Evolutionary conservation across 352 stramenopile genomes (phyloP).

Genomic region (Globisporangium paddicum): DNA sequence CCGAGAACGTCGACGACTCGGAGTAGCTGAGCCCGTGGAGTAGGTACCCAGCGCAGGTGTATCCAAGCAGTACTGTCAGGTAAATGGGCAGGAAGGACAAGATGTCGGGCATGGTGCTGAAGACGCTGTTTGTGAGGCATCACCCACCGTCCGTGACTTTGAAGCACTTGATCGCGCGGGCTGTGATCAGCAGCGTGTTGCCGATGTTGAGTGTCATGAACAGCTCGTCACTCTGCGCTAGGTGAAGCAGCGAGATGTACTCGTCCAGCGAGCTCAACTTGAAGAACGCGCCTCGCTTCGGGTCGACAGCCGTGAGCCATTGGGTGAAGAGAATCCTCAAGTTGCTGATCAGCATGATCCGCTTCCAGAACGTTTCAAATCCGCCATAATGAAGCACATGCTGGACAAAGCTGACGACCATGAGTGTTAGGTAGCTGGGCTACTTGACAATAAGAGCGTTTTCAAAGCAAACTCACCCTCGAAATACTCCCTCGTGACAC

Average conservation of each 20-base stretch:
- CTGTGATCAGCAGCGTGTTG: constrained; percentile 58
- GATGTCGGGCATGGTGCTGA: constrained; percentile 60
- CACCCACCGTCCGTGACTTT: constrained; percentile 57
- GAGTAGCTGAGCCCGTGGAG: constrained; percentile 56
- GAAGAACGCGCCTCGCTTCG: constrained; percentile 25
- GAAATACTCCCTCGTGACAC: no score
- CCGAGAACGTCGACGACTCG: constrained; percentile 59
- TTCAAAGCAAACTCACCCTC: no score
- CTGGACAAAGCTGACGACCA: no score
- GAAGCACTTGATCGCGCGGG: constrained; percentile 61
- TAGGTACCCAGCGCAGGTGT: constrained; percentile 66
- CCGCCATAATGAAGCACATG: no score
- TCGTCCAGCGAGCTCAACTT: constrained; percentile 38
- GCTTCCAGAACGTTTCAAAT: background rate
- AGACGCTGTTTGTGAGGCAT: constrained; percentile 56
- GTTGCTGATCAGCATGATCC: background rate
- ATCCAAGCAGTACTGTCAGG: constrained; percentile 48
- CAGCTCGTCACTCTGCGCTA: constrained; percentile 47
- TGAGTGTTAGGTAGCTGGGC: no score
- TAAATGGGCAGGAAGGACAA: constrained; percentile 74
- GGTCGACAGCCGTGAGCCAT: constrained; percentile 35
- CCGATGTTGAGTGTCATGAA: constrained; percentile 59
- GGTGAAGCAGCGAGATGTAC: constrained; percentile 35
- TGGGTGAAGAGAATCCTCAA: constrained; percentile 19
- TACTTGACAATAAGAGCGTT: no score